Evolutionary conservation across 805 yeast species (phyloP).

Genomic region (Kluyveromyces dobzhanskii): DNA sequence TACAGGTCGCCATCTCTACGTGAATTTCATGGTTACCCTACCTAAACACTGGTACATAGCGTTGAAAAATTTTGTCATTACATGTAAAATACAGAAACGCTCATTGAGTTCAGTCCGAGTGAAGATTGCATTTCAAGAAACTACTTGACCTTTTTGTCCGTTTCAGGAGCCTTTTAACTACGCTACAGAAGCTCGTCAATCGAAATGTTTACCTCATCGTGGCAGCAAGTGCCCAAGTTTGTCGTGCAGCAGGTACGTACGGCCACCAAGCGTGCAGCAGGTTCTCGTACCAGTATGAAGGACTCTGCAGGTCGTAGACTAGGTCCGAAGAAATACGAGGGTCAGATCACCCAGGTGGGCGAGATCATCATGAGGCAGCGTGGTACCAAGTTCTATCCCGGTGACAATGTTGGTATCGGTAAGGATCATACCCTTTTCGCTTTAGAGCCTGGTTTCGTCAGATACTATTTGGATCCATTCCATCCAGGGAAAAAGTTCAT

Average conservation of each 20-base stretch:
- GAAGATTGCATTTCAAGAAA: too few relatives aligned
- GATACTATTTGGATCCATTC: conserved; percentile 90
- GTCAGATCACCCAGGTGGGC: conserved; percentile 64
- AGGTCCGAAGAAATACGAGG: conserved; percentile 85
- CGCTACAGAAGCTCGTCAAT: too few relatives aligned
- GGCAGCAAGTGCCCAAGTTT: conserved; percentile 3
- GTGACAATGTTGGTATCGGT: conserved; percentile 85
- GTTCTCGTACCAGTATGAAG: conserved; percentile 87
- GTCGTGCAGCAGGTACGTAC: conserved; percentile 49
- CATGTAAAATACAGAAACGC: too few relatives aligned
- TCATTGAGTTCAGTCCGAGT: too few relatives aligned
- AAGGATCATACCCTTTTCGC: conserved; percentile 91
- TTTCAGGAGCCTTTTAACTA: too few relatives aligned
- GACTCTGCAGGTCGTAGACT: conserved; percentile 93
- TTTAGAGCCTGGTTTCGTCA: conserved; percentile 84
- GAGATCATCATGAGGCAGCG: conserved; percentile 88
- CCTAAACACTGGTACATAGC: too few relatives aligned
- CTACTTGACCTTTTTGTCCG: too few relatives aligned
- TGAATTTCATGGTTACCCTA: too few relatives aligned
- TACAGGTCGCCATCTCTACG: too few relatives aligned
- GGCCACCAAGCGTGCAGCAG: conserved; percentile 91
- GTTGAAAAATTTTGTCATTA: too few relatives aligned
- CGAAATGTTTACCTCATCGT: conserved; percentile 1
- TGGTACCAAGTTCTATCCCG: conserved; percentile 92
- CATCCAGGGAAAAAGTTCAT: conserved; percentile 88